Evolutionary conservation across 768 basidiomycete species (phyloP).

Genomic region (Rhizopogon rudus): DNA sequence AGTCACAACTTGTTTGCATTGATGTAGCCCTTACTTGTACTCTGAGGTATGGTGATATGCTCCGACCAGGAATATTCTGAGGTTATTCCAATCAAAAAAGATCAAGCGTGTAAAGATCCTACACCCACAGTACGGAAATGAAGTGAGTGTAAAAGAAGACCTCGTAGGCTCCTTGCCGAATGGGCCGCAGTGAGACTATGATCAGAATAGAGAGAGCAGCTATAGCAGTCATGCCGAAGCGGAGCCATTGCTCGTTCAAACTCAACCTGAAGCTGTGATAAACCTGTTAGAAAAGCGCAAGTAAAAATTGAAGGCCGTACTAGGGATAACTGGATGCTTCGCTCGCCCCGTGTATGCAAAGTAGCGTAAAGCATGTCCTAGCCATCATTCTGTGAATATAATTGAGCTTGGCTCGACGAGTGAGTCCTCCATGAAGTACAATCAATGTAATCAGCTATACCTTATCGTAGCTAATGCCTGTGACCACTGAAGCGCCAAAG

Average conservation of each 20-base stretch:
- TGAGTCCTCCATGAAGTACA: neutral
- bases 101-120: fast-evolving
- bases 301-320: conserved; percentile 1
- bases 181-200: conserved; percentile 42
- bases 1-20: neutral
- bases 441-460: conserved; percentile 2
- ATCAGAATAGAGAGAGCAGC: conserved; percentile 38
- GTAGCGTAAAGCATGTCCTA: conserved; percentile 39
- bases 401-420: conserved; percentile 28
- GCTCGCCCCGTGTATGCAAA: conserved; percentile 42
- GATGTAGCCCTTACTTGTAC: conserved; percentile 6
- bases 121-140: conserved; percentile 33
- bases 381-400: conserved; percentile 45
- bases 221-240: conserved; percentile 31
- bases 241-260: conserved; percentile 15
- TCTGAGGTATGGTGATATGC: conserved; percentile 37
- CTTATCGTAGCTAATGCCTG: conserved; percentile 24
- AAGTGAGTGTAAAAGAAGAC: conserved; percentile 48
- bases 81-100: conserved; percentile 4
- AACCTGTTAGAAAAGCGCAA: neutral
- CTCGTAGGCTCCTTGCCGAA: conserved; percentile 46
- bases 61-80: conserved; percentile 30
- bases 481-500: conserved; percentile 15
- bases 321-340: neutral
- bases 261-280: neutral